Conservation (phyloP, 1,284 basidiomycete species). For the Mycosarcoma mackinlayi region DNA sequence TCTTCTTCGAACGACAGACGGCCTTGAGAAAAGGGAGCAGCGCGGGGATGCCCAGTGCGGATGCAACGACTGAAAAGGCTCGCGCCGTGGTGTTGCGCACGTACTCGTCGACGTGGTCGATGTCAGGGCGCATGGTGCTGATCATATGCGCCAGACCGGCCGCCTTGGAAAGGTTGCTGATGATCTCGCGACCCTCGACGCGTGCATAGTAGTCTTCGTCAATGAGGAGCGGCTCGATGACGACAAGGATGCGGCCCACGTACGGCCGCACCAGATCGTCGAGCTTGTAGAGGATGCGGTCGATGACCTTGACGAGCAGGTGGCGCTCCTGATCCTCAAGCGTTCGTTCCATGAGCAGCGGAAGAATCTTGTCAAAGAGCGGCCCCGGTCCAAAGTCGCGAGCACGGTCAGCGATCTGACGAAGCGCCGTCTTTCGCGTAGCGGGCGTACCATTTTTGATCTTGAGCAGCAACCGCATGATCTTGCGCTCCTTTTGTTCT, state of each 20-base stretch:
- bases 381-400: slow-evolving; percentile 98
- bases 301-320: slow-evolving; percentile 98
- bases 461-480: slow-evolving; percentile 98
- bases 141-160: slow-evolving; percentile 99
- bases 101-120: slow-evolving; percentile 99
- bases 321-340: slow-evolving; percentile 99
- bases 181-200: slow-evolving; percentile 99
- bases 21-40: slow-evolving; percentile 97
- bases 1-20: slow-evolving; percentile 98
- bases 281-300: slow-evolving; percentile 97
- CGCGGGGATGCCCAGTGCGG: slow-evolving; percentile 96
- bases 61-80: slow-evolving; percentile 98
- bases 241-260: slow-evolving; percentile 98
- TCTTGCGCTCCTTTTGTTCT: slow-evolving; percentile 99
- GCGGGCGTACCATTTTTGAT: slow-evolving; percentile 99
- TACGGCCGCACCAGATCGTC: slow-evolving; percentile 99
- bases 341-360: slow-evolving; percentile 97
- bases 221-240: slow-evolving; percentile 98
- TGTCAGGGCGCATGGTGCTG: slow-evolving; percentile 99
- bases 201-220: slow-evolving; percentile 99
- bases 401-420: slow-evolving; percentile 99
- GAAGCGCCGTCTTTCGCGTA: slow-evolving; percentile 94
- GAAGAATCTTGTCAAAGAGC: slow-evolving; percentile 99
- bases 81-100: slow-evolving; percentile 98
- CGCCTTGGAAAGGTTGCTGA: slow-evolving; percentile 97